Base-by-base conservation (phyloP, 768 basidiomycete genomes). In the Rhizopogon vinicolor region DNA sequence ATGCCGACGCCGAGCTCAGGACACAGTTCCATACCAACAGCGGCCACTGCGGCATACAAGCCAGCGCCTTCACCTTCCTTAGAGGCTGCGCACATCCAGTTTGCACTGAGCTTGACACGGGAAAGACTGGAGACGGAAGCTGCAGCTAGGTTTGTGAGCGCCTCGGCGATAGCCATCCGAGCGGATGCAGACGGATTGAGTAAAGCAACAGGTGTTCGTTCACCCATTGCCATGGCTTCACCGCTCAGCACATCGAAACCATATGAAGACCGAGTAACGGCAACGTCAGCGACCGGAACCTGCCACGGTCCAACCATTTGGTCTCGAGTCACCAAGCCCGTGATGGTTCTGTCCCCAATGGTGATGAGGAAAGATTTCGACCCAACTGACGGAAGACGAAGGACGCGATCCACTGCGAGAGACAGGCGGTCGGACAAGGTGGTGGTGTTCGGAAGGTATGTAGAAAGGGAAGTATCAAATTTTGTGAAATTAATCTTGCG, bases 271-370 rank as follows among this genome's bases (percentile, higher is more conserved):
- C 90, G 86, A 5, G 96, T 99, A 42, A 98, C 92, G 3, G 96
- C 97, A 50, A 97, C 96, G 62, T 99, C 96, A 18, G 96, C 90
- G 7, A 98, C 92, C 39, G 97, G 96, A 9, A 98, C 90, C 72
- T 99, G 97, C 90, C 91, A 99, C 0, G 95, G 96, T 0, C 97
- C 97, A 22, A 98, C 93, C 96, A 99, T 98, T 72, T 99, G 97
- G 68, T 99, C 97, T 52, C 97, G 84, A 6, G 89, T 85, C 58
- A 98, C 92, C 44, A 99, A 84, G 22, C 97, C 97, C 0, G 95
- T 93, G 69, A 99, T 87, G 37, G 88, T 81, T 44, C 97, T 84
- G 65, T 99, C 97, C 25, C 97, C 97, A 56, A 99, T 99, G 49
- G 97, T 99, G 70, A 99, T 94, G 48, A 99, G 80, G 86, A 98